phyloP scores from a whole-genome alignment of 1,139 yeast genomes.

The Blastobotrys arbuscula region DNA sequence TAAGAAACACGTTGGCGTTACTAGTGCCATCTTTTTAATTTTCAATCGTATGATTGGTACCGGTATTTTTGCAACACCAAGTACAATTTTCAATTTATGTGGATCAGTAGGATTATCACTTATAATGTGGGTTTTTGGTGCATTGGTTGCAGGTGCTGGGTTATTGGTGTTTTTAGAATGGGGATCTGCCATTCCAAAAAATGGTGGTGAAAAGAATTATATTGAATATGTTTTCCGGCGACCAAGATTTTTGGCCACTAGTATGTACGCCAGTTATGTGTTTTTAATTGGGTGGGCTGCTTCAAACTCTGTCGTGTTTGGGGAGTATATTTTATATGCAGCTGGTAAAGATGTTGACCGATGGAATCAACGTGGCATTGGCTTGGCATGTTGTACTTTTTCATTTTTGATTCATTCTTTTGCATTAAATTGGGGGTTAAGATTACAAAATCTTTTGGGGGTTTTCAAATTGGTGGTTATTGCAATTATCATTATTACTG shows the following conservation, averaged over 20 bases:
- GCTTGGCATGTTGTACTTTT: conserved; percentile 67
- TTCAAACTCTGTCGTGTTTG: conserved; percentile 55
- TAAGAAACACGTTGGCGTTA: conserved; percentile 46
- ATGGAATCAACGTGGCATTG: conserved; percentile 75
- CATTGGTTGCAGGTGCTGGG: conserved; percentile 68
- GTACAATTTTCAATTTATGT: conserved; percentile 61
- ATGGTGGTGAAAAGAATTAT: conserved; percentile 86
- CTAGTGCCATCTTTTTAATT: conserved; percentile 66
- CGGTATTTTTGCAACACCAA: conserved; percentile 80
- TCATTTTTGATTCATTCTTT: conserved; percentile 61
- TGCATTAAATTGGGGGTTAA: conserved; percentile 59
- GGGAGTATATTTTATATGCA: conserved; percentile 54
- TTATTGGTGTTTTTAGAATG: conserved; percentile 75
- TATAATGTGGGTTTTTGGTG: conserved; percentile 73
- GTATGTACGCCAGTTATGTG: conserved; percentile 71
- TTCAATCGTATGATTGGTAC: conserved; percentile 83
- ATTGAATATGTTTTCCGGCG: conserved; percentile 63
- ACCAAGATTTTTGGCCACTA: conserved; percentile 65
- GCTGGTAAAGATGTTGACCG: conserved; percentile 62
- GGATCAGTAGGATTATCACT: conserved; percentile 75
- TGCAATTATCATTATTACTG: conserved; percentile 62
- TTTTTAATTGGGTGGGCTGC: conserved; percentile 84
- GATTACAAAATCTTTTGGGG: conserved; percentile 64
- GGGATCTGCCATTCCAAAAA: conserved; percentile 77
- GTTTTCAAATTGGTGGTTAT: conserved; percentile 65